These are phyloP conservation scores for Cyberlindnera mississippiensis DNA, from an alignment of 805 yeast genomes.

Conservation along the genomic window DNA sequence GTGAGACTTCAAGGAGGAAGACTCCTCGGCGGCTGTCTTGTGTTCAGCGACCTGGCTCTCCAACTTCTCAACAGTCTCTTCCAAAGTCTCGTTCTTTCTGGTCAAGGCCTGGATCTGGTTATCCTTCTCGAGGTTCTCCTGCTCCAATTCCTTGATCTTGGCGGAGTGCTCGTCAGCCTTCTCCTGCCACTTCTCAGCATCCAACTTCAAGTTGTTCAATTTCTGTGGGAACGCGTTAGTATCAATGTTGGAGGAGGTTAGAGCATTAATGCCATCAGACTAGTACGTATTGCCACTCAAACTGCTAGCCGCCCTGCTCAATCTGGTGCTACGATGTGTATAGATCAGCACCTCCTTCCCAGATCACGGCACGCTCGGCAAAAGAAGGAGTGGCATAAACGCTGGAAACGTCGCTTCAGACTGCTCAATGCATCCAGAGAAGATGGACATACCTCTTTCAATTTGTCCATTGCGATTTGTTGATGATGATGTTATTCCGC, in stretches of 20 bases:
- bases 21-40: constrained; percentile 87
- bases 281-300: too few species aligned
- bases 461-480: constrained; percentile 21
- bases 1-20: constrained; percentile 80
- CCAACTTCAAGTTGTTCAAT: constrained; percentile 83
- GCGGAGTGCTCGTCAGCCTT: constrained; percentile 83
- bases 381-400: too few species aligned
- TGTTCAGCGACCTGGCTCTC: constrained; percentile 71
- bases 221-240: constrained; percentile 44
- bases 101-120: constrained; percentile 91
- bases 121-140: constrained; percentile 87
- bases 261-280: too few species aligned
- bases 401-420: not conserved
- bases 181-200: constrained; percentile 97
- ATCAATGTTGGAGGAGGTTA: not conserved
- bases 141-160: constrained; percentile 86
- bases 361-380: constrained; percentile 4
- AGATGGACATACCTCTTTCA: constrained; percentile 20
- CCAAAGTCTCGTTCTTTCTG: constrained; percentile 87
- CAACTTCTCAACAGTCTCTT: constrained; percentile 69
- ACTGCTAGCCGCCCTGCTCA: not conserved
- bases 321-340: too few species aligned
- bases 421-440: not conserved
- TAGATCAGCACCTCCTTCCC: not conserved
- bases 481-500: not conserved